Conservation (phyloP, 129 eudicot genomes). For the Helianthus tuberosus region DNA sequence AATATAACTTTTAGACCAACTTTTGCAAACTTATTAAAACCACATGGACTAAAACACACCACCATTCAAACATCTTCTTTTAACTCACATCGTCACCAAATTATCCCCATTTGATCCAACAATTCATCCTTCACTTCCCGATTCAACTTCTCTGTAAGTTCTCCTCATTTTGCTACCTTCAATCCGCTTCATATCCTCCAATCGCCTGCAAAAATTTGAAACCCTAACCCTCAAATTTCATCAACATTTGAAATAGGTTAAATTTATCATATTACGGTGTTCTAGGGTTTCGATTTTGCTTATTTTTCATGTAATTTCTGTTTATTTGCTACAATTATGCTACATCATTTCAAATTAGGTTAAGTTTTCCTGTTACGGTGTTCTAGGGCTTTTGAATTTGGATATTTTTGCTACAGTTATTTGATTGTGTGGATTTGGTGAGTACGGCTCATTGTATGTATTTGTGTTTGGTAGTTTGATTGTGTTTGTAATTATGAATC, state of each 20-base stretch:
- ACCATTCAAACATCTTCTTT: too few relatives aligned
- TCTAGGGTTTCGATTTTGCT: neutral
- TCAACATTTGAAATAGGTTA: neutral
- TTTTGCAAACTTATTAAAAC: too few relatives aligned
- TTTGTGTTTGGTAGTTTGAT: neutral
- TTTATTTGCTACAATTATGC: neutral
- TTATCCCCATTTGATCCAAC: neutral
- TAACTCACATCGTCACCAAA: too few relatives aligned
- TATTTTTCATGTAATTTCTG: neutral
- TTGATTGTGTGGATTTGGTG: neutral
- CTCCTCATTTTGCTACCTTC: conserved; percentile 2
- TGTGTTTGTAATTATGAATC: neutral
- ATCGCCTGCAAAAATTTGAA: conserved; percentile 4
- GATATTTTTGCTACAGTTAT: neutral
- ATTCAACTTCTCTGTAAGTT: conserved; percentile 27
- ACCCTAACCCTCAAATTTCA: conserved; percentile 33
- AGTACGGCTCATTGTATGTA: conserved; percentile 1
- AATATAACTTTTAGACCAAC: too few relatives aligned
- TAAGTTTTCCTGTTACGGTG: neutral
- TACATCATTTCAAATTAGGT: neutral
- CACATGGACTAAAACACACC: too few relatives aligned
- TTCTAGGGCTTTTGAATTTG: conserved; percentile 1
- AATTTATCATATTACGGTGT: neutral
- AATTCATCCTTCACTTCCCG: neutral
- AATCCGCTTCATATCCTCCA: conserved; percentile 5